These are phyloP conservation scores for Solanum microdontum DNA, from an alignment of 257 asterid genomes.

Conservation along the genomic window DNA sequence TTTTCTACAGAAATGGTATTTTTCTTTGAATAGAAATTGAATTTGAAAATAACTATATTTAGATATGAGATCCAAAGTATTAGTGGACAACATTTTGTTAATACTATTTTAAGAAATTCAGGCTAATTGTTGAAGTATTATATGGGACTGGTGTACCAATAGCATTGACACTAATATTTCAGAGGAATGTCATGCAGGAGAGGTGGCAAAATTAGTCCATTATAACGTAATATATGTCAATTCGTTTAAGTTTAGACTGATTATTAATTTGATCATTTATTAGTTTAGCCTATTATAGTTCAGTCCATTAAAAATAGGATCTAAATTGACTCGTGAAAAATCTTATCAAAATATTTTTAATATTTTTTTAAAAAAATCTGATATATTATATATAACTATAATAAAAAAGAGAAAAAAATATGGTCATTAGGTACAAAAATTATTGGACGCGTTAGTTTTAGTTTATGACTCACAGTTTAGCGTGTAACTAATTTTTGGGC, in stretches of 20 bases:
- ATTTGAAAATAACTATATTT: background rate
- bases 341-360: background rate
- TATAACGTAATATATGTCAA: background rate
- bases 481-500: background rate
- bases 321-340: accelerated
- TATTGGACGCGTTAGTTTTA: background rate
- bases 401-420: background rate
- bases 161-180: background rate
- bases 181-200: background rate
- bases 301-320: background rate
- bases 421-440: background rate
- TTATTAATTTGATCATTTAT: background rate
- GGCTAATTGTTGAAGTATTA: background rate
- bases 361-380: background rate
- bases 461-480: background rate
- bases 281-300: background rate
- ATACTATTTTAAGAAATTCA: background rate
- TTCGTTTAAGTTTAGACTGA: background rate
- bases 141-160: background rate
- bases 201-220: background rate
- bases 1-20: background rate
- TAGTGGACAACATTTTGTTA: background rate
- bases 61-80: background rate
- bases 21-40: background rate
- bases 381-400: background rate